Evolutionary conservation across 768 basidiomycete species (phyloP), one percentile per base, ranked within the genome.

Genomic region (Rhodotorula graminis): DNA sequence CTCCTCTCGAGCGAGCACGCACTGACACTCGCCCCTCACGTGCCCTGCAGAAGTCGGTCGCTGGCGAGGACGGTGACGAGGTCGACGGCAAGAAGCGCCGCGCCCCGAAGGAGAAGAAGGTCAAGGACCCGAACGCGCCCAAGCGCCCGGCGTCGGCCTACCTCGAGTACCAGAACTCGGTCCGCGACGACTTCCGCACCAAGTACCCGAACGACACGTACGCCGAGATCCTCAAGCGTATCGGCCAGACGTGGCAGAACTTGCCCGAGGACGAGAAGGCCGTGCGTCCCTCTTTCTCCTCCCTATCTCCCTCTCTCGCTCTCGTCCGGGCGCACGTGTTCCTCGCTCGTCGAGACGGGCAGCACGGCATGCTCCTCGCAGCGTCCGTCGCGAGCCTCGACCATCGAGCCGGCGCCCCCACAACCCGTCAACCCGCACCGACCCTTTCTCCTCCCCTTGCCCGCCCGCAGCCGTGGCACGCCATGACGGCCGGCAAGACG

Each of bases 81-180:
- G 76, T 65, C 40, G 76, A 80, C 60, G 57, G 29, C 44, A 89
- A 87, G 80, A 76, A 72, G 71, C 84, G 86, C 75, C 85, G 87
- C 74, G 61, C 68, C 46, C 65, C 69, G 50, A 70, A 83, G 76
- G 83, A 83, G 69, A 92, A 88, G 82, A 89, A 89, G 77, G 84
- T 78, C 53, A 88, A 89, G 81, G 94, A 98, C 78, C 93, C 93
- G 29, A 90, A 93, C 81, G 93, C 93, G 69, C 95, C 95, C 46
- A 96, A 94, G 80, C 88, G 92, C 16, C 94, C 95, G 40, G 86
- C 92, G 23, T 91, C 91, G 14, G 92, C 93, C 29, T 98, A 95
- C 82, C 87, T 98, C 78, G 83, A 94, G 76, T 98, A 90, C 85
- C 95, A 97, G 83, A 96, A 95, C 80, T 90, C 90, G 23, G 85